Conservation (phyloP, 2,329 filamentous ascomycete species). For the Beauveria pseudobassiana region DNA sequence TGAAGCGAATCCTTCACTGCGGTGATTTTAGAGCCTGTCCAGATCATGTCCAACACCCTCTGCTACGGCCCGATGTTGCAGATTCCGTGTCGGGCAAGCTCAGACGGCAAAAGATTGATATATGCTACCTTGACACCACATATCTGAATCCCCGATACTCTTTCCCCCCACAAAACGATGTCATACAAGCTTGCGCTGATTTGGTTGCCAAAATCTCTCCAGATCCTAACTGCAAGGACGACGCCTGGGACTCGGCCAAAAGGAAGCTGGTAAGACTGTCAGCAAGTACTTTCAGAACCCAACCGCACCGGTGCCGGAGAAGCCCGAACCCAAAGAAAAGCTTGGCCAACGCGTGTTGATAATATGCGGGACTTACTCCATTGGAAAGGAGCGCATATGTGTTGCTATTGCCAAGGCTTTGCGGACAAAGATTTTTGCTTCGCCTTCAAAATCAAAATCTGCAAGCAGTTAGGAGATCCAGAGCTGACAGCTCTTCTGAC, state of each 20-base stretch:
- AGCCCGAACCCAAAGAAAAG: constrained; percentile 19
- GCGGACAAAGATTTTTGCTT: constrained; percentile 81
- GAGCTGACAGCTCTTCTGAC: constrained; percentile 76
- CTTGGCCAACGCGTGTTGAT: constrained; percentile 64
- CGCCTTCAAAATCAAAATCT: constrained; percentile 72
- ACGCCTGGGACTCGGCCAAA: constrained; percentile 39
- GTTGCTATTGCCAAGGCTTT: constrained; percentile 84
- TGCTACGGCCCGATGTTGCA: constrained; percentile 66
- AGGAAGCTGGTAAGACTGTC: constrained; percentile 33
- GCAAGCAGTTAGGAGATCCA: constrained; percentile 74
- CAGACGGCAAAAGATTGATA: constrained; percentile 80
- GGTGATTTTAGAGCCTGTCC: constrained; percentile 92
- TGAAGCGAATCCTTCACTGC: constrained; percentile 84
- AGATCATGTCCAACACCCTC: constrained; percentile 72
- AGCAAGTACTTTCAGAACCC: constrained; percentile 43
- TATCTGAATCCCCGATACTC: constrained; percentile 94
- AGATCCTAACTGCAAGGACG: constrained; percentile 44
- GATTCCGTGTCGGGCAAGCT: constrained; percentile 64
- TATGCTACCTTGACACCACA: constrained; percentile 95
- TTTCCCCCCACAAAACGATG: constrained; percentile 82
- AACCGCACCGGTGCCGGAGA: constrained; percentile 20
- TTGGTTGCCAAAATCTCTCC: constrained; percentile 74
- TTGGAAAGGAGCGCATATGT: constrained; percentile 95
- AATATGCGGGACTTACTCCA: constrained; percentile 93
- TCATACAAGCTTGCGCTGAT: constrained; percentile 80